Evolutionary conservation across 2,329 filamentous ascomycete genomes (phyloP).

Genomic region (Arthroderma uncinatum): DNA sequence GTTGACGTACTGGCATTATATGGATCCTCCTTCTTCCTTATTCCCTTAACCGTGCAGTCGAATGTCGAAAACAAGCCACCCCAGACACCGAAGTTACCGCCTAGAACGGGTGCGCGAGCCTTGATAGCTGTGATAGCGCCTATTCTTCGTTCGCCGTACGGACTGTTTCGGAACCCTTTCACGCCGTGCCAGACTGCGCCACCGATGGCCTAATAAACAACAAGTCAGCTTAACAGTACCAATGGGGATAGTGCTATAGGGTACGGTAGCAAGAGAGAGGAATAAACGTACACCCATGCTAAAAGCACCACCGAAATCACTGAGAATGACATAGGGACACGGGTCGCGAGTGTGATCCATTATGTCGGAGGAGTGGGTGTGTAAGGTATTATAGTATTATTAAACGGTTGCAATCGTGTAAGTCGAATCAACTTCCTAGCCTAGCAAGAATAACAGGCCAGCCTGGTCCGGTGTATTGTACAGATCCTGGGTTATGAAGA

Average conservation of each 20-base stretch:
- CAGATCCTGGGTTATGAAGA: not conserved
- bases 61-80: constrained; percentile 92
- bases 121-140: constrained; percentile 96
- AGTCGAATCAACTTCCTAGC: not conserved
- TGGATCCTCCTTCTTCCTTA: constrained; percentile 92
- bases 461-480: not conserved
- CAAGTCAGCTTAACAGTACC: not conserved
- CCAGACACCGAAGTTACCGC: constrained; percentile 97
- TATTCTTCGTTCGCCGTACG: constrained; percentile 88
- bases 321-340: constrained; percentile 91
- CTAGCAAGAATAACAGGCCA: not conserved
- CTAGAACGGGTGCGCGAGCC: constrained; percentile 87
- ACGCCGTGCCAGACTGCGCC: constrained; percentile 92
- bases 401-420: not conserved
- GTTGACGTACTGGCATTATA: constrained; percentile 67
- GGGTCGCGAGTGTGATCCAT: constrained; percentile 98
- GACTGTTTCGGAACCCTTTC: constrained; percentile 83
- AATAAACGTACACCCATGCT: constrained; percentile 74
- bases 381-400: not conserved
- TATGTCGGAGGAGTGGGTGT: constrained; percentile 2
- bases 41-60: constrained; percentile 91
- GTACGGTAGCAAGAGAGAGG: constrained; percentile 6
- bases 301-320: constrained; percentile 95
- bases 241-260: not conserved
- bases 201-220: constrained; percentile 50